phyloP scores from a whole-genome alignment of 495 filamentous ascomycete genomes.

The Stereocaulon alpinum region DNA sequence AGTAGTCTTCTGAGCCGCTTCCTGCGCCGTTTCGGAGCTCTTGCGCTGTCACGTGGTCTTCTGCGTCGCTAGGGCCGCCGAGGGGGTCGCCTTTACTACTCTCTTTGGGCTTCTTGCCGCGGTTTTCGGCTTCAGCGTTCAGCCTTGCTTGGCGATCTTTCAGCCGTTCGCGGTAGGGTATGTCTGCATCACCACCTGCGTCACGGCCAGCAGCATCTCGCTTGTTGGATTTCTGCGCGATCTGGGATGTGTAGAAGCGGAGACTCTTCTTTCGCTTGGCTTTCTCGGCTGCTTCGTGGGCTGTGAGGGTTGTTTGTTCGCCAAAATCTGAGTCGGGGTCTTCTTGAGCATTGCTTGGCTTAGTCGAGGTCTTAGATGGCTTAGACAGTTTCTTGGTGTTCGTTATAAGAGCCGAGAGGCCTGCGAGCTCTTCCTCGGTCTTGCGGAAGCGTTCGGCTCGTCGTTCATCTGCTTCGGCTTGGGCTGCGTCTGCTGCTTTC shows the following conservation, averaged over 20 bases:
- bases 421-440: constrained; percentile 62
- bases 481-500: constrained; percentile 37
- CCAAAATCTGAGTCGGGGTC: constrained; percentile 55
- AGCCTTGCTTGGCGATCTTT: constrained; percentile 75
- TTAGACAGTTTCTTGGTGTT: constrained; percentile 25
- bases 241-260: constrained; percentile 93
- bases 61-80: constrained; percentile 52
- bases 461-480: constrained; percentile 42
- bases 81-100: constrained; percentile 49
- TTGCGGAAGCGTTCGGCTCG: constrained; percentile 44
- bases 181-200: constrained; percentile 82
- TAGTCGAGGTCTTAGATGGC: constrained; percentile 28
- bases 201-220: constrained; percentile 71
- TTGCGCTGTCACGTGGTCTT: constrained; percentile 34
- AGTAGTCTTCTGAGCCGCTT: constrained; percentile 67
- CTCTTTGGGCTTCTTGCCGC: constrained; percentile 52
- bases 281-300: constrained; percentile 68
- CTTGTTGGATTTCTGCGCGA: constrained; percentile 83
- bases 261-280: constrained; percentile 75
- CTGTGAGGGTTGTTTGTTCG: constrained; percentile 51
- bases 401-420: constrained; percentile 39
- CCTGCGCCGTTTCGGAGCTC: constrained; percentile 33
- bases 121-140: constrained; percentile 74
- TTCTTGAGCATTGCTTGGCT: constrained; percentile 24
- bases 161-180: constrained; percentile 81